Evolutionary conservation across 1,284 basidiomycete species (phyloP).

Genomic region (Austroboletus niveus): DNA sequence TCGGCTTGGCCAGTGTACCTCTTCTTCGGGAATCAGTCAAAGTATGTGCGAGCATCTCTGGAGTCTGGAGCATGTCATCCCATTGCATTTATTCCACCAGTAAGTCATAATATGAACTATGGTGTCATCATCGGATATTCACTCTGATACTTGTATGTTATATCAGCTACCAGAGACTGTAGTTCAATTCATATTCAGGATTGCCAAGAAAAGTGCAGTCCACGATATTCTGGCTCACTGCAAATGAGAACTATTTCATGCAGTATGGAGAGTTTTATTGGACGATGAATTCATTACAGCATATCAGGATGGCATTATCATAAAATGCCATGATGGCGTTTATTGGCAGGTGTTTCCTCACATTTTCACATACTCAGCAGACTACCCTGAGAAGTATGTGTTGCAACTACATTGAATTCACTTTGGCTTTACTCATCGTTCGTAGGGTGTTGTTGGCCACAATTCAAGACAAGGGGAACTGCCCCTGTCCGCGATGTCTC

Average conservation of each 20-base stretch:
- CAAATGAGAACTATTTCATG: slow-evolving; percentile 32
- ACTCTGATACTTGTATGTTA: too few species aligned
- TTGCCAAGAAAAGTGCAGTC: slow-evolving; percentile 3
- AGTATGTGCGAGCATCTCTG: background rate
- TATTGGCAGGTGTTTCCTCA: slow-evolving; percentile 26
- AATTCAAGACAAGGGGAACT: slow-evolving; percentile 15
- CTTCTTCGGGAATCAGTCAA: background rate
- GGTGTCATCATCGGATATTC: too few species aligned
- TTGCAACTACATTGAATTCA: background rate
- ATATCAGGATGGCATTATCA: slow-evolving; percentile 30
- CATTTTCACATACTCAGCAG: slow-evolving; percentile 35
- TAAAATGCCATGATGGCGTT: slow-evolving; percentile 30
- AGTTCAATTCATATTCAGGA: background rate
- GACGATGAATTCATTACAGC: slow-evolving; percentile 33
- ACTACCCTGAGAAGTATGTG: slow-evolving; percentile 36
- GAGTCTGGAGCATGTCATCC: background rate
- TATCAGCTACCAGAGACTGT: background rate
- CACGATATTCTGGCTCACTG: background rate
- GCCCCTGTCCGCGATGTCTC: slow-evolving; percentile 31
- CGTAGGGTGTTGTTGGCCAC: slow-evolving; percentile 27
- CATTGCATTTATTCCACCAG: background rate
- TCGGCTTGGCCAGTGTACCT: background rate
- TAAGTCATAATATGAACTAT: background rate
- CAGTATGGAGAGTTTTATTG: slow-evolving; percentile 29
- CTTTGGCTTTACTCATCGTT: background rate